Conservation (phyloP, 1,139 yeast genomes). For the Yamadazyma taylorii region DNA sequence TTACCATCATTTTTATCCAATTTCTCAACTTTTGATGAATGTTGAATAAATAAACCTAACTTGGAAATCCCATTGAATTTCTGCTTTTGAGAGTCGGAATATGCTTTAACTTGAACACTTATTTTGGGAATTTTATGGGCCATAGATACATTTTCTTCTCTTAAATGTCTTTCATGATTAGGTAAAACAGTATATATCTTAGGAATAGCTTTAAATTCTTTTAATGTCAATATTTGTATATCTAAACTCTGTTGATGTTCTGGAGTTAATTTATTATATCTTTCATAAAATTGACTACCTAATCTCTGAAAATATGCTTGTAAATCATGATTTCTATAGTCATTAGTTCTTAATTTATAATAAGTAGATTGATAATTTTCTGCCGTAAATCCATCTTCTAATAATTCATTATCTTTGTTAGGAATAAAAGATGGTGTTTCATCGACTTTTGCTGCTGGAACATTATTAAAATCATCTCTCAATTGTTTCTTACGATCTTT, state of each 20-base stretch:
- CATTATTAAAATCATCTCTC: conserved; percentile 17
- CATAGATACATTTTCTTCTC: conserved; percentile 25
- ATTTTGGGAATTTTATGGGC: conserved; percentile 26
- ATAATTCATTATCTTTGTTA: conserved; percentile 38
- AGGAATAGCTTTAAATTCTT: conserved; percentile 31
- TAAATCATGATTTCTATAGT: conserved; percentile 43
- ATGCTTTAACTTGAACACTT: conserved; percentile 41
- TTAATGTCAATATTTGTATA: conserved; percentile 25
- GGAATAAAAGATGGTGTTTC: conserved; percentile 24
- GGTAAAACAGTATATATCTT: conserved; percentile 35
- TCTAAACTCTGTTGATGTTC: conserved; percentile 14
- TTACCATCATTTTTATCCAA: neutral
- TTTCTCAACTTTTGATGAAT: conserved; percentile 19
- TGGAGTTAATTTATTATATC: conserved; percentile 7
- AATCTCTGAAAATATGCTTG: conserved; percentile 23
- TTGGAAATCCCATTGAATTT: conserved; percentile 74
- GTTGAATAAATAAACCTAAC: conserved; percentile 57
- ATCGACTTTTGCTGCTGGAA: conserved; percentile 9
- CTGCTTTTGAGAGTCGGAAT: conserved; percentile 56
- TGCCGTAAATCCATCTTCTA: conserved; percentile 42
- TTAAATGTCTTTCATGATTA: conserved; percentile 30
- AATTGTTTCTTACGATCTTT: conserved; percentile 15
- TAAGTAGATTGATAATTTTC: conserved; percentile 54
- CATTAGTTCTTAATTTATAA: conserved; percentile 47
- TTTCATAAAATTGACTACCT: conserved; percentile 23